Base-by-base conservation (phyloP, 2,329 filamentous ascomycete genomes). In the Torrubiella hemipterigena region DNA sequence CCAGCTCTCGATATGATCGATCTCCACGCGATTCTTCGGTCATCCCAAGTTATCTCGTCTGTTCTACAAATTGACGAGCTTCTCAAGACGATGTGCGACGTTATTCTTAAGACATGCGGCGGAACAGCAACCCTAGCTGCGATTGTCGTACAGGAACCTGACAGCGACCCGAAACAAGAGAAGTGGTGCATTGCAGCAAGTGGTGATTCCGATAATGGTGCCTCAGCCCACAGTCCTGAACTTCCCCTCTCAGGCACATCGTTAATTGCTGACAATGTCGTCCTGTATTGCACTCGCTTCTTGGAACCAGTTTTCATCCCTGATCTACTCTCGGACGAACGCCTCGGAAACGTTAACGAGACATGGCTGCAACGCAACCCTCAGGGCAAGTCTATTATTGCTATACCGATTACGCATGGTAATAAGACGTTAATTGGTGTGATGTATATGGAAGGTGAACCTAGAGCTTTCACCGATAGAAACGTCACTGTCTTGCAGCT, bases 1-100 rank as follows among this genome's bases (percentile, higher is more conserved):
- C 79, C 80, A 24, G 76, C 80, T 17, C 66, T 89, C 32, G 82
- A 89, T 55, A 86, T 89, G 77, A 77, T 89, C 47, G 82, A 87
- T 51, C 54, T 87, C 38, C 77, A 82, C 25, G 79, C 78, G 16
- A 87, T 89, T 36, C 61, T 89, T 11, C 76, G 82, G 43, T 83
- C 78, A 3, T 85, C 79, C 8, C 82, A 86, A 48, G 71, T 87
- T 26, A 77, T 89, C 26, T 87, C 81, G 5, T 86, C 81, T 12
- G 79, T 86, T 30, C 56, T 89, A 9, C 71, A 81, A 40, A 72
- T 87, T 10, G 81, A 87, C 40, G 71, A 79, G 43, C 65, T 89
- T 4, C 66, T 87, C 38, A 77, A 79, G 45, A 86, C 81, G 25
- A 84, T 89, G 74, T 83, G 80, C 42, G 76, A 84, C 38, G 82